Conservation (phyloP, 1,284 basidiomycete species). For the Sphagnurus paluster region DNA sequence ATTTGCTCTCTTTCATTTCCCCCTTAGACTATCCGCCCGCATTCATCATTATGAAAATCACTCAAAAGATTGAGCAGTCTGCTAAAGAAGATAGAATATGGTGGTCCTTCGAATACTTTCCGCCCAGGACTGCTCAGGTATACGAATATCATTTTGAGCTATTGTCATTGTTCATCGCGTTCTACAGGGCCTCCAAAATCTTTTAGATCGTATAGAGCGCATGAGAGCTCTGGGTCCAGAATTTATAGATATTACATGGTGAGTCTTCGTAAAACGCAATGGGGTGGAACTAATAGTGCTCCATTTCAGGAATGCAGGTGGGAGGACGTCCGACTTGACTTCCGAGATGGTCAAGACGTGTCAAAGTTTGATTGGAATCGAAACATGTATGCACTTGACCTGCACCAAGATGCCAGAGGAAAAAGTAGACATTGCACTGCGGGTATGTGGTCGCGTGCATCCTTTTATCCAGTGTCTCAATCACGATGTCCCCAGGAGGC, state of each 20-base stretch:
- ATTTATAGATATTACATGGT: slow-evolving; percentile 99
- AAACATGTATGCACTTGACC: slow-evolving; percentile 98
- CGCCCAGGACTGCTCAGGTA: slow-evolving; percentile 92
- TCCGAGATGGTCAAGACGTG: slow-evolving; percentile 97
- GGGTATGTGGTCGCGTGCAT: slow-evolving; percentile 48
- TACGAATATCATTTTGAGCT: slow-evolving; percentile 15
- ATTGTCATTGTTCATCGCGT: slow-evolving; percentile 4
- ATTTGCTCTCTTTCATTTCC: slow-evolving; percentile 15
- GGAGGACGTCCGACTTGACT: slow-evolving; percentile 90
- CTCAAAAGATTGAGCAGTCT: slow-evolving; percentile 84
- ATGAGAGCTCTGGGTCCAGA: slow-evolving; percentile 96
- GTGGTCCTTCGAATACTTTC: slow-evolving; percentile 98
- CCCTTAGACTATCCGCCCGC: slow-evolving; percentile 20
- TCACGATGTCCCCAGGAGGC: slow-evolving; percentile 65
- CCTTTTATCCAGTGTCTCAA: slow-evolving; percentile 1
- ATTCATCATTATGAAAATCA: slow-evolving; percentile 76
- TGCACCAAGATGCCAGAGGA: slow-evolving; percentile 97
- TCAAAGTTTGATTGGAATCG: slow-evolving; percentile 88
- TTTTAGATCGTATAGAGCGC: slow-evolving; percentile 95
- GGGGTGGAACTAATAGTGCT: neutral
- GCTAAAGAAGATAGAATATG: slow-evolving; percentile 81
- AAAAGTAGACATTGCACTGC: slow-evolving; percentile 89
- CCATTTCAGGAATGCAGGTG: slow-evolving; percentile 85
- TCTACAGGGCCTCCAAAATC: slow-evolving; percentile 84
- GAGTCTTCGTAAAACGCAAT: slow-evolving; percentile 23